These are phyloP conservation scores for Primulina eburnea DNA, from an alignment of 257 asterid species.

Conservation along the genomic window DNA sequence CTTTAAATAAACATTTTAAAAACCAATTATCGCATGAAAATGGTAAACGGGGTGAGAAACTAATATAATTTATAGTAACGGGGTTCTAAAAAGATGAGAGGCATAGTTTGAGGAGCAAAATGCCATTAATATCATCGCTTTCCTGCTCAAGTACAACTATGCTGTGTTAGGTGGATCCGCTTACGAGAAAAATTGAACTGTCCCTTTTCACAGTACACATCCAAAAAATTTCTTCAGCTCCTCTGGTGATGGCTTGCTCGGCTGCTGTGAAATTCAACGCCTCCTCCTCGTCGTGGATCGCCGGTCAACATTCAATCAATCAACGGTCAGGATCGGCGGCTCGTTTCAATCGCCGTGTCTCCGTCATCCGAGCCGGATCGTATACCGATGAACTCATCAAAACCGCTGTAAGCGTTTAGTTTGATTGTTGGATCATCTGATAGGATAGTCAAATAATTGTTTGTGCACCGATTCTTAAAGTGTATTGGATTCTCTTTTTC, in stretches of 20 bases:
- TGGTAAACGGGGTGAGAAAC: too few species aligned
- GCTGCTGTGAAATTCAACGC: constrained; percentile 61
- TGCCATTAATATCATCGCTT: not conserved
- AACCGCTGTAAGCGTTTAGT: constrained; percentile 61
- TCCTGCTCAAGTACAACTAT: not conserved
- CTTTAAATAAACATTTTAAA: too few species aligned
- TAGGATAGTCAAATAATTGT: not conserved
- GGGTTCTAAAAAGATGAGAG: not conserved
- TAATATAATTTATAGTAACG: too few species aligned
- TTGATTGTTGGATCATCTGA: not conserved
- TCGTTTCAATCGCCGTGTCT: constrained; percentile 49
- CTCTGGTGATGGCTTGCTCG: constrained; percentile 59
- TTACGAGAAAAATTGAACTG: constrained; percentile 22
- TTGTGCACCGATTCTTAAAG: not conserved
- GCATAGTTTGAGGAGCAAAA: not conserved
- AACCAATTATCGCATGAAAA: not conserved
- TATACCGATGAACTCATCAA: constrained; percentile 90
- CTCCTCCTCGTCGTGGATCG: constrained; percentile 75
- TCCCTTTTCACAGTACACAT: not conserved
- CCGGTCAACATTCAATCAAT: constrained; percentile 50
- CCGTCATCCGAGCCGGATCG: constrained; percentile 78
- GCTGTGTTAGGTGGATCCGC: not conserved
- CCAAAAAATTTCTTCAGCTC: not conserved
- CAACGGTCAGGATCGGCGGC: constrained; percentile 49
- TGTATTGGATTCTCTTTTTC: not conserved